Base-by-base conservation (phyloP, 208 protist genomes). In the Trypanosoma melophagium region DNA sequence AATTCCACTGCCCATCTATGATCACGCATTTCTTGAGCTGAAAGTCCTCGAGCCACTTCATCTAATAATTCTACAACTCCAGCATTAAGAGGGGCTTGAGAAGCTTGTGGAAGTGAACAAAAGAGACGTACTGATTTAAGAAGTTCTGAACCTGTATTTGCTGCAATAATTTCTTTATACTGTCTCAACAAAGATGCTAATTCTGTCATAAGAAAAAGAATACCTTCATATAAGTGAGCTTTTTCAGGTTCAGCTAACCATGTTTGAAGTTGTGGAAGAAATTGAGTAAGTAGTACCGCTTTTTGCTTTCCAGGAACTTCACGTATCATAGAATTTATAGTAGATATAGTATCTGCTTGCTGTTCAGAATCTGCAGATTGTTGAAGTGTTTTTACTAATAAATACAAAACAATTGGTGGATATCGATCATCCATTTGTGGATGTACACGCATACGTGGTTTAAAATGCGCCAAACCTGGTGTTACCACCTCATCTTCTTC, bases 1-100 rank as follows among this genome's bases (percentile, higher is more conserved):
- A 94, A 96, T 77, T 92, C 87, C n/a, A 94, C 80, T 25, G 90
- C 83, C 88, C 90, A 96, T 5, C 88, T 72, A 65, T 95, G 80
- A 69, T 92, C 80, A n/a, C 85, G 86, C 84, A 94, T 94, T 65
- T 96, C 86, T 58, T 92, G 85, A 21, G 85, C 77, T 3, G 90
- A 86, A 21, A 96, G 71, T 41, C 78, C 77, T 21, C 83, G 78
- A 4, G 87, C 90, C 0, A 96, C 80, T 44, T 81, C 84, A 71
- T 94, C 87, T 1, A 96, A 76, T 22, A 96, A 68, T 77, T 96
- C 83, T 38, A 96, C 87, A 5, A 96, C 88, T 63, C 82, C 80
- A 49, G 83, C 77, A 80, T 83, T 94, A 38, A 91, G 79, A 7
- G 90, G 90, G 40, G 85, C 88, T 69, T 96, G 90, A 16, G 87